These are phyloP conservation scores for Liquidambar formosana DNA, from an alignment of 164 flowering plant species.

Conservation along the genomic window DNA sequence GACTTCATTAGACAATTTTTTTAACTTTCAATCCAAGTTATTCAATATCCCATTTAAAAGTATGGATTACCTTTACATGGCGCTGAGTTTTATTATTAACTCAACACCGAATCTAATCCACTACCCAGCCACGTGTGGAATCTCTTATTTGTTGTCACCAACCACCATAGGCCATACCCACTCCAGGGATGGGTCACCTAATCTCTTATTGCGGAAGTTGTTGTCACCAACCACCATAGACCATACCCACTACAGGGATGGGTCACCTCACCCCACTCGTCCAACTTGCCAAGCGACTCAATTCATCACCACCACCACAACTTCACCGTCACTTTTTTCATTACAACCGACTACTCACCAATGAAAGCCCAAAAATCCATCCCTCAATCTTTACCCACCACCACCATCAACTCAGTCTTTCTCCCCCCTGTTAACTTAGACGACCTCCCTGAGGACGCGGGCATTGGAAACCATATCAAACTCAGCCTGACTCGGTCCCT, in stretches of 20 bases:
- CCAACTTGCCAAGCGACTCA: slow-evolving; percentile 34
- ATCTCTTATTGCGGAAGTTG: no score
- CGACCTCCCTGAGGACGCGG: slow-evolving; percentile 18
- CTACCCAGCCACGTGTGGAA: no score
- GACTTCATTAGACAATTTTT: no score
- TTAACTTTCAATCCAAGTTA: no score
- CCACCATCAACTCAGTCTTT: slow-evolving; percentile 20
- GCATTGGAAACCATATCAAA: slow-evolving; percentile 17
- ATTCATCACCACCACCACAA: slow-evolving; percentile 16
- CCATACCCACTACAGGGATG: slow-evolving; percentile 37
- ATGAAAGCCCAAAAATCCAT: slow-evolving; percentile 11
- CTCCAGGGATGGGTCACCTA: slow-evolving; percentile 43
- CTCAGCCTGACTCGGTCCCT: slow-evolving; percentile 24
- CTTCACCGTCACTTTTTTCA: slow-evolving; percentile 24
- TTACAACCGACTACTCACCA: slow-evolving; percentile 21
- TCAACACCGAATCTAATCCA: no score
- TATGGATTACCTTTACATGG: no score
- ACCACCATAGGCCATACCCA: no score
- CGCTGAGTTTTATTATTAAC: no score
- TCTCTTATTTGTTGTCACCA: no score
- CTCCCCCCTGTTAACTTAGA: slow-evolving; percentile 24
- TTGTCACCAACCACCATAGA: no score
- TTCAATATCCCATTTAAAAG: no score
- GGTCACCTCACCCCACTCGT: slow-evolving; percentile 42
- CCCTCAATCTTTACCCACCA: slow-evolving; percentile 16